Evolutionary conservation across 2,329 filamentous ascomycete species (phyloP).

Genomic region (Cladophialophora exuberans): DNA sequence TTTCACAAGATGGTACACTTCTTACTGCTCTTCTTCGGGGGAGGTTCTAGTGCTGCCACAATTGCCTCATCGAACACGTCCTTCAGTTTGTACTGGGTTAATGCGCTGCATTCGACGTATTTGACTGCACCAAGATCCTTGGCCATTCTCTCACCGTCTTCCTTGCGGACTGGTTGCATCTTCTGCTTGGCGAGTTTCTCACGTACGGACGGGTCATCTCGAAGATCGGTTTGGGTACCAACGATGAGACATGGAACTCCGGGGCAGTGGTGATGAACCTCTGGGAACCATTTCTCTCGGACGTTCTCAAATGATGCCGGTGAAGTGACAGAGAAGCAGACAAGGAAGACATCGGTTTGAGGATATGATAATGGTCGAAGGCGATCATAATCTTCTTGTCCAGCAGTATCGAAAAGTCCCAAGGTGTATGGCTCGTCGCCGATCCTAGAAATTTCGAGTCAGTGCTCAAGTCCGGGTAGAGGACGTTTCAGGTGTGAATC

Average conservation of each 20-base stretch:
- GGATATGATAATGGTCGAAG: slow-evolving; percentile 95
- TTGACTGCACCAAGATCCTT: slow-evolving; percentile 97
- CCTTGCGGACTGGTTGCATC: slow-evolving; percentile 88
- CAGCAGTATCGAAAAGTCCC: slow-evolving; percentile 96
- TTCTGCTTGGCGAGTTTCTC: slow-evolving; percentile 96
- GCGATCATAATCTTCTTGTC: slow-evolving; percentile 99
- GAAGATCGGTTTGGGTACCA: slow-evolving; percentile 93
- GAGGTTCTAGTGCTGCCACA: slow-evolving; percentile 88
- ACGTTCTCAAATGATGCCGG: slow-evolving; percentile 99
- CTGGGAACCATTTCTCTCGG: slow-evolving; percentile 97
- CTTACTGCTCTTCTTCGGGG: slow-evolving; percentile 74
- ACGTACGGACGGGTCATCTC: slow-evolving; percentile 82
- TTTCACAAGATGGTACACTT: slow-evolving; percentile 71
- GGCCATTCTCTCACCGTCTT: slow-evolving; percentile 94
- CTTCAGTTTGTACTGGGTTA: slow-evolving; percentile 98
- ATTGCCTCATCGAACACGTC: slow-evolving; percentile 98
- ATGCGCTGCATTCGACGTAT: slow-evolving; percentile 96
- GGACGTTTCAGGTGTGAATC: background rate
- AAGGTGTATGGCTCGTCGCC: slow-evolving; percentile 98
- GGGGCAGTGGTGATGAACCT: slow-evolving; percentile 97
- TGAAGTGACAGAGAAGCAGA: slow-evolving; percentile 98
- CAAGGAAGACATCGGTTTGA: slow-evolving; percentile 97
- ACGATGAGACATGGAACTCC: slow-evolving; percentile 97
- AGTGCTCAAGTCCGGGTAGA: slow-evolving; percentile 12
- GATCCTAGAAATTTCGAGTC: slow-evolving; percentile 67